phyloP scores from a whole-genome alignment of 345 rosid genomes.

The Lepidium sativum region DNA sequence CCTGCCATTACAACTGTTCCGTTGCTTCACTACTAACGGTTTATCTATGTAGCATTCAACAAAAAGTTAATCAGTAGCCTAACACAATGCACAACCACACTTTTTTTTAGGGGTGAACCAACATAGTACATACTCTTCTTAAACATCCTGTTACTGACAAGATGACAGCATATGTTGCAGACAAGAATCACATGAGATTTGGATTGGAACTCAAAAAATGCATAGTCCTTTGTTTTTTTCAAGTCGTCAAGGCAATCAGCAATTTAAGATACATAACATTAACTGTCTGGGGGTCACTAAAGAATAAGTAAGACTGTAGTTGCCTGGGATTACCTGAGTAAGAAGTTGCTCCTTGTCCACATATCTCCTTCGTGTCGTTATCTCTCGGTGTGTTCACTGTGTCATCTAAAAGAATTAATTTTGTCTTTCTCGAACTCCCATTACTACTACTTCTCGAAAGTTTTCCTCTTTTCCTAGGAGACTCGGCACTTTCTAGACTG shows the following conservation, averaged over 20 bases:
- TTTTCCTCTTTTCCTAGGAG: constrained; percentile 47
- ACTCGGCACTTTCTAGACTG: constrained; percentile 36
- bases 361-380: constrained; percentile 37
- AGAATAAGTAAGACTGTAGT: neutral
- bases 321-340: constrained; percentile 18
- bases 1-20: constrained; percentile 38
- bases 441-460: constrained; percentile 41
- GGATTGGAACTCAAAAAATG: neutral
- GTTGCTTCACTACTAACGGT: constrained; percentile 45
- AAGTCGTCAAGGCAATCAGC: neutral
- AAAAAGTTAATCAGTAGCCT: constrained; percentile 8
- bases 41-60: constrained; percentile 40
- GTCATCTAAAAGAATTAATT: constrained; percentile 44
- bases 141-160: neutral
- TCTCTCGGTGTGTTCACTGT: constrained; percentile 16
- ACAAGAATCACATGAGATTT: neutral
- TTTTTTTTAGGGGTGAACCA: neutral
- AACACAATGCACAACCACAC: neutral
- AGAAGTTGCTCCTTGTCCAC: constrained; percentile 33
- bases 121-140: neutral
- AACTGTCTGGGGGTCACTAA: neutral
- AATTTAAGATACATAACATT: neutral
- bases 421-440: constrained; percentile 51
- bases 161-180: neutral
- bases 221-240: neutral